Conservation (phyloP, 331 rosid genomes). For the Quercus tomentella region DNA sequence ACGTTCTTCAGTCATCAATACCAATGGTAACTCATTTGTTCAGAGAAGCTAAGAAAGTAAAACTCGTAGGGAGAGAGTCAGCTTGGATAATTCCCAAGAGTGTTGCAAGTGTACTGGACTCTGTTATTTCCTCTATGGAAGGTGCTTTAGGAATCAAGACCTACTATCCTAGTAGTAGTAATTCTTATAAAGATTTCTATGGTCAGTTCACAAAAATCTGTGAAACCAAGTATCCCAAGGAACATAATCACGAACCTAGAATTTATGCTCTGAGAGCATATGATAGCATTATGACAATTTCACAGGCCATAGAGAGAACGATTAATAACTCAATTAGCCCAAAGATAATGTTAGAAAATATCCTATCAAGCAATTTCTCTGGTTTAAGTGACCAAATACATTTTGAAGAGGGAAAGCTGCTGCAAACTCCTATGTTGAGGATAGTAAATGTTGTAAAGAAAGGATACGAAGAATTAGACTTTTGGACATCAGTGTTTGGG, state of each 20-base stretch:
- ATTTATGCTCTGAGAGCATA: constrained; percentile 60
- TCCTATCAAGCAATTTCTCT: constrained; percentile 15
- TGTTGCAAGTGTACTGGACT: constrained; percentile 36
- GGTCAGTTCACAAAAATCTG: constrained; percentile 25
- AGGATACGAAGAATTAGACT: constrained; percentile 30
- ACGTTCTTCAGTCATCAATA: constrained; percentile 51
- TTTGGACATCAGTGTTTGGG: constrained; percentile 31
- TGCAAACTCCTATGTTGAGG: constrained; percentile 29
- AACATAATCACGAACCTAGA: constrained; percentile 41
- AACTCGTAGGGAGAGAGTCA: constrained; percentile 44
- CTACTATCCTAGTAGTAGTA: constrained; percentile 19
- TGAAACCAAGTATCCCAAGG: constrained; percentile 16
- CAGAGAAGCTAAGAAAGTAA: constrained; percentile 40
- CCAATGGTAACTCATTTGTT: constrained; percentile 47
- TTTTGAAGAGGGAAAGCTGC: constrained; percentile 22
- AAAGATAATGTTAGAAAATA: constrained; percentile 13
- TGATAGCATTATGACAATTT: constrained; percentile 40
- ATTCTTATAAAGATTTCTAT: constrained; percentile 29
- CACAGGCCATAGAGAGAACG: constrained; percentile 29
- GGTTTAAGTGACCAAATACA: constrained; percentile 35
- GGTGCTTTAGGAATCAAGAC: constrained; percentile 64
- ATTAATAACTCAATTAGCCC: background rate
- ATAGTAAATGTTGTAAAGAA: constrained; percentile 49
- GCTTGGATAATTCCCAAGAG: constrained; percentile 60
- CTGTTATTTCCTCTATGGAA: constrained; percentile 37